Conservation (phyloP, 768 basidiomycete genomes). For the Kwoniella sp. region DNA sequence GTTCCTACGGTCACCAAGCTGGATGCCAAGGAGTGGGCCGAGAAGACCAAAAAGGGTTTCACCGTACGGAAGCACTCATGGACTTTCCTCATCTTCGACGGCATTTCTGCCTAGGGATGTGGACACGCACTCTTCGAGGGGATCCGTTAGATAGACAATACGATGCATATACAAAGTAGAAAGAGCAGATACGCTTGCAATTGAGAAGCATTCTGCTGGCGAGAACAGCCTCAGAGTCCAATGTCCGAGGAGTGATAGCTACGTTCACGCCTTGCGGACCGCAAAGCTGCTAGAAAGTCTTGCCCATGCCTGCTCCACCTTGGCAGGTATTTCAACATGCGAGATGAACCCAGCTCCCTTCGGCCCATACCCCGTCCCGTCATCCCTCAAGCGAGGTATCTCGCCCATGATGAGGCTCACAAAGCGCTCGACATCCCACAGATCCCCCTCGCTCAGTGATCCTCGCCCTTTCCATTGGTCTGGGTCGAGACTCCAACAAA, state of each 20-base stretch:
- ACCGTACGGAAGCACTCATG: conserved; percentile 51
- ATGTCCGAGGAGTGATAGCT: no score
- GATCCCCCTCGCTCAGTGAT: neutral
- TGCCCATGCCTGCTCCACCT: conserved; percentile 15
- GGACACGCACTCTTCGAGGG: no score
- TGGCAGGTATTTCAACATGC: conserved; percentile 27
- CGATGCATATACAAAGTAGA: no score
- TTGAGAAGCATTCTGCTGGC: no score
- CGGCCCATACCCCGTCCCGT: conserved; percentile 23
- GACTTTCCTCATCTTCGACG: conserved; percentile 50
- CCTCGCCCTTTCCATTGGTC: neutral
- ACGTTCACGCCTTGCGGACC: neutral
- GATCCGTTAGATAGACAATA: no score
- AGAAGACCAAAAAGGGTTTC: conserved; percentile 12
- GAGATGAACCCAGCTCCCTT: conserved; percentile 24
- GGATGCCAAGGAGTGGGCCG: conserved; percentile 25
- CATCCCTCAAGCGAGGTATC: conserved; percentile 27
- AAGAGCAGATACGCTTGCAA: no score
- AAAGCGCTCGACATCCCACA: conserved; percentile 19
- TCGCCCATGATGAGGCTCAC: conserved; percentile 23
- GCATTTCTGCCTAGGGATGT: neutral
- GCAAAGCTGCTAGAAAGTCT: conserved; percentile 3
- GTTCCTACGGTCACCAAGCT: conserved; percentile 30
- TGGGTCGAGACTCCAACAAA: neutral
- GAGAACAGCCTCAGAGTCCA: no score